Evolutionary conservation across 495 filamentous ascomycete genomes (phyloP), one percentile per base, ranked within the genome.

Genomic region (Xylaria longipes): DNA sequence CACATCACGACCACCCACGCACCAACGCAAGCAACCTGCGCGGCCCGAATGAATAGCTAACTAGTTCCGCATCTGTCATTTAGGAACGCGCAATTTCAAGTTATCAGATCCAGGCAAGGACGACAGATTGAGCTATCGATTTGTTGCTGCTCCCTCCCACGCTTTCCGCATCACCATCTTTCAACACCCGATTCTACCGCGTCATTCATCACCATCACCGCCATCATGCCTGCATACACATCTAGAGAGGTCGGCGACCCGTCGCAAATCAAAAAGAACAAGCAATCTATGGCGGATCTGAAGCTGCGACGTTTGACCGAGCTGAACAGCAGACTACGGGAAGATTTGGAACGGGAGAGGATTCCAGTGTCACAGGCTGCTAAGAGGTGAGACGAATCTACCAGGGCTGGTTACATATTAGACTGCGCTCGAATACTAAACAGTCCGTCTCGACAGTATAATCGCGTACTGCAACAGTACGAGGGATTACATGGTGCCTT

Each of bases 401-500:
- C 6, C 37, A 56, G 35, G 17, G 25, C 14, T 11, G 22, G 20
- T 33, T 29, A 15, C 5, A 45, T 48, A 39, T 39, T 57, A 17
- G 54, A 43, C 70, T 63, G 60, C 17, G 11, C 39, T 63, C 33
- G 45, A 15, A 45, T 65, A 54, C 43, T 71, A 71, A 71, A 43
- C 22, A 4, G 27, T 61, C 7, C 20, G 57, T 62, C 46, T 33
- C 52, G 56, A 72, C 80, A 99, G 96, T 72, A 91, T 98, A 79
- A 98, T 99, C 79, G 91, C 91, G 72, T 98, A 98, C 82, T 97
- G 94, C 83, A 95, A 95, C 79, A 93, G 91, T 81, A 98, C 96
- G 74, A 93, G 94, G 82, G 96, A 99, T 80, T 98, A 95, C 81
- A 99, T 99, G 96, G 96, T 99, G 73, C 96, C 96, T 65, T 95